Evolutionary conservation across 1,284 basidiomycete species (phyloP), one percentile per base, ranked within the genome.

Genomic region (Ustilago hordei): DNA sequence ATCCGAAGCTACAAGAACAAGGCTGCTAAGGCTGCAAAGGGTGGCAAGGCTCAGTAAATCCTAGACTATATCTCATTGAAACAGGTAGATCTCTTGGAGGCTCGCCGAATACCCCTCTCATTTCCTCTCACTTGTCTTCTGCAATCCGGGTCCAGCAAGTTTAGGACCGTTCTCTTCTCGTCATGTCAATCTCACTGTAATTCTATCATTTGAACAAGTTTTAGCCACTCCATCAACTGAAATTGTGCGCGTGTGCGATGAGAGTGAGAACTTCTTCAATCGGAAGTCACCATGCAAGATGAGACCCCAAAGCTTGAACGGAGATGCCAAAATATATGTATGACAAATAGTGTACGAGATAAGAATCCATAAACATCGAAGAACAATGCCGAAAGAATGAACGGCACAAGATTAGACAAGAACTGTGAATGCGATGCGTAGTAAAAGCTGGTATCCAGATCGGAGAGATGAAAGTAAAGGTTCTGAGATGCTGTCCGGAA

Each of bases 1-100:
- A 56, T 78, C 31, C 41, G 72, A 6, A 70, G 65, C 59, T 83
- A 83, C 75, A 28, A 74, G 60, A 78, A 74, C 41, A 73, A 69
- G 63, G 64, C 75, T 1, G 54, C 62, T 50, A 50, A 50, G 13
- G 48, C 48, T 17, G 45, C 32, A 32, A 79, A 78, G 59, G 64
- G 52, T 5, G 57, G 23, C 3, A 79, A 79, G 67, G 31, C 65
- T 23, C 69, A 72, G 60, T 79, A 60, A 59, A 41, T 28, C 23
- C 12, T 45, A 19, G 17, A 6, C 39, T 15, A 6, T 15, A 12
- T 41, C 12, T 41, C 12, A 41, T 12, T 28, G 23, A 3, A 28
- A 28, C 23, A 28, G 23, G 23, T 15, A 6, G 6, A 12, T 41
- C 12, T 41, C 12, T 15, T 12, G 13, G 11, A 15, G 8, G 39